phyloP scores from a whole-genome alignment of 768 basidiomycete species.

The Stropharia rugosoannulata region DNA sequence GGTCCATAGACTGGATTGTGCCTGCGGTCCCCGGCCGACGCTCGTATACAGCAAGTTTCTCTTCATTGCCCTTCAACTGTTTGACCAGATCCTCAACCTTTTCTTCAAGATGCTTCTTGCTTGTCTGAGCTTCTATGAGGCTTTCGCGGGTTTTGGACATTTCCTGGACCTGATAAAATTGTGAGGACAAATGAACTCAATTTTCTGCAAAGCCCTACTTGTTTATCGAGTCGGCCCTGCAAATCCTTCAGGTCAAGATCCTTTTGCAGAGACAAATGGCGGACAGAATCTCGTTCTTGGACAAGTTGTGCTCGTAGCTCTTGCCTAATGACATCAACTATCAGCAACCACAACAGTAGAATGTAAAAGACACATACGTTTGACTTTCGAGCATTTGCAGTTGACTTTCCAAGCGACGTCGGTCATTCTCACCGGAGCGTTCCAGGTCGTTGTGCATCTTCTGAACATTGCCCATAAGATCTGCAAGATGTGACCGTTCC shows the following conservation, averaged over 20 bases:
- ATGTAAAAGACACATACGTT: constrained; percentile 47
- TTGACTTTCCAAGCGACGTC: constrained; percentile 77
- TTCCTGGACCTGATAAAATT: constrained; percentile 52
- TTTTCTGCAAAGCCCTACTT: constrained; percentile 41
- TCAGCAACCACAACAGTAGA: background rate
- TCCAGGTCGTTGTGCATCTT: constrained; percentile 90
- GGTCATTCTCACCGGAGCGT: constrained; percentile 79
- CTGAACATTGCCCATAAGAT: constrained; percentile 87
- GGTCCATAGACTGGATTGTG: constrained; percentile 33
- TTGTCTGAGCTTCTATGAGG: constrained; percentile 72
- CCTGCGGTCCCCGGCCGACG: constrained; percentile 47
- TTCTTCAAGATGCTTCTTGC: constrained; percentile 76
- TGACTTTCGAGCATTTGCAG: constrained; percentile 78
- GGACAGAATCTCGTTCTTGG: constrained; percentile 71
- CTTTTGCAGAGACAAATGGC: constrained; percentile 76
- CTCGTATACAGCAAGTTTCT: constrained; percentile 88
- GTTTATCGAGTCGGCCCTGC: constrained; percentile 68
- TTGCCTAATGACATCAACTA: constrained; percentile 44
- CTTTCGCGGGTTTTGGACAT: constrained; percentile 67
- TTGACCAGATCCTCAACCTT: constrained; percentile 59
- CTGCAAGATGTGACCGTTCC: constrained; percentile 83
- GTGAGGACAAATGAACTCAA: constrained; percentile 5
- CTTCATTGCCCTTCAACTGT: constrained; percentile 73
- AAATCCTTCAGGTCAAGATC: constrained; percentile 80
- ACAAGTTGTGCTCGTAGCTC: constrained; percentile 68